These are phyloP conservation scores for Rhizopogon sp. DNA, from an alignment of 768 basidiomycete genomes.

Conservation along the genomic window DNA sequence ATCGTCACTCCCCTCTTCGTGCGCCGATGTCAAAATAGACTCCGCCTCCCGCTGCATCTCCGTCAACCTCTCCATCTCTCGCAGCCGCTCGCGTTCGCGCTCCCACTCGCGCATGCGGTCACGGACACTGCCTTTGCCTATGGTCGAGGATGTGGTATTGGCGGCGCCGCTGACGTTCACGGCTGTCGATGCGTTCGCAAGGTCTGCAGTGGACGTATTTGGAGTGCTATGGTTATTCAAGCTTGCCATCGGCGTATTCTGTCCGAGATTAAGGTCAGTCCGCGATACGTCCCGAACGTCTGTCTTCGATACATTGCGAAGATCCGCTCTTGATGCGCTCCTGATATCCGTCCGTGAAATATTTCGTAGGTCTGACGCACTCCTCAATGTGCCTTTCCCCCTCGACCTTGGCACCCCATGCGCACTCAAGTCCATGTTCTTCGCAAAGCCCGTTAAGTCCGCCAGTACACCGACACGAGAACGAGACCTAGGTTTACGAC, in stretches of 20 bases:
- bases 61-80: conserved; percentile 62
- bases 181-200: conserved; percentile 11
- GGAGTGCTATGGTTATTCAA: conserved; percentile 10
- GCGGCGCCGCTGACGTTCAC: not conserved
- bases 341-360: conserved; percentile 10
- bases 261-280: not conserved
- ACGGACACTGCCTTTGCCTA: conserved; percentile 32
- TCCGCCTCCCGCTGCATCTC: conserved; percentile 47
- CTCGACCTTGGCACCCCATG: conserved; percentile 17
- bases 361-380: conserved; percentile 31
- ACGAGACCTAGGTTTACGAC: conserved; percentile 22
- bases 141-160: conserved; percentile 1
- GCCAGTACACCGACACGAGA: conserved; percentile 29
- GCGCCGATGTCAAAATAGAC: conserved; percentile 17
- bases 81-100: conserved; percentile 58
- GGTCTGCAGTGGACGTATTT: conserved; percentile 9
- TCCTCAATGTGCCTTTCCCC: conserved; percentile 29
- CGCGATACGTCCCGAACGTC: not conserved
- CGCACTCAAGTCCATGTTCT: conserved; percentile 25
- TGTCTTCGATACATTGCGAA: not conserved
- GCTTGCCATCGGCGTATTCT: conserved; percentile 9
- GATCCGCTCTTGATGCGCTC: not conserved
- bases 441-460: conserved; percentile 35
- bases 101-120: conserved; percentile 77
- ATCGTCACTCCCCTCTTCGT: conserved; percentile 35